These are phyloP conservation scores for Trametes villosa DNA, from an alignment of 768 basidiomycete species.

Conservation along the genomic window DNA sequence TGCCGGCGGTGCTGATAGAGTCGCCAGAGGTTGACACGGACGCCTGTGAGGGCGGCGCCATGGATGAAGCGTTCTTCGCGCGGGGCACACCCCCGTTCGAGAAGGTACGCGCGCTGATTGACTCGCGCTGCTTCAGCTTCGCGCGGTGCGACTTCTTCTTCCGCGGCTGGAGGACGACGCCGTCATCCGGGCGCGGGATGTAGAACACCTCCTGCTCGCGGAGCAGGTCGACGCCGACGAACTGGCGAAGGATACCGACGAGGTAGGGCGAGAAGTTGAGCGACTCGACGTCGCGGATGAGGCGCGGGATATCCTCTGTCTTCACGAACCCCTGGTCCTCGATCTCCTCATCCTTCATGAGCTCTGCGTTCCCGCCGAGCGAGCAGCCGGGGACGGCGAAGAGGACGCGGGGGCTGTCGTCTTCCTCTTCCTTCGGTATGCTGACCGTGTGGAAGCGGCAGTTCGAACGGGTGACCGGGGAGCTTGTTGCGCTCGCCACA, in stretches of 20 bases:
- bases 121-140: constrained; percentile 13
- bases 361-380: constrained; percentile 50
- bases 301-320: constrained; percentile 46
- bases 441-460: constrained; percentile 74
- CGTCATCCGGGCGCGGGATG: constrained; percentile 54
- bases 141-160: neutral
- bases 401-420: constrained; percentile 54
- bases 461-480: constrained; percentile 68
- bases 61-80: neutral
- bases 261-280: constrained; percentile 57
- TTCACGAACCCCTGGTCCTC: constrained; percentile 63
- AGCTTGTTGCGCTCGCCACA: constrained; percentile 31
- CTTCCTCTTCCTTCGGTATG: constrained; percentile 56
- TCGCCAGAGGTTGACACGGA: constrained; percentile 20
- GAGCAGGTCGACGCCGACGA: constrained; percentile 67
- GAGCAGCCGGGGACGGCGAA: constrained; percentile 76
- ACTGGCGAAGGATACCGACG: constrained; percentile 57
- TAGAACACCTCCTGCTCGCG: constrained; percentile 71
- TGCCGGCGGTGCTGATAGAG: constrained; percentile 11
- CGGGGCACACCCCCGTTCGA: constrained; percentile 1
- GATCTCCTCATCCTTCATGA: constrained; percentile 63
- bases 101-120: constrained; percentile 15
- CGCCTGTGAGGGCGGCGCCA: constrained; percentile 14
- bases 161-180: constrained; percentile 2
- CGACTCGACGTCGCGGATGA: constrained; percentile 52